phyloP scores from a whole-genome alignment of 2,329 filamentous ascomycete genomes.

The Pochonia chlamydosporia region DNA sequence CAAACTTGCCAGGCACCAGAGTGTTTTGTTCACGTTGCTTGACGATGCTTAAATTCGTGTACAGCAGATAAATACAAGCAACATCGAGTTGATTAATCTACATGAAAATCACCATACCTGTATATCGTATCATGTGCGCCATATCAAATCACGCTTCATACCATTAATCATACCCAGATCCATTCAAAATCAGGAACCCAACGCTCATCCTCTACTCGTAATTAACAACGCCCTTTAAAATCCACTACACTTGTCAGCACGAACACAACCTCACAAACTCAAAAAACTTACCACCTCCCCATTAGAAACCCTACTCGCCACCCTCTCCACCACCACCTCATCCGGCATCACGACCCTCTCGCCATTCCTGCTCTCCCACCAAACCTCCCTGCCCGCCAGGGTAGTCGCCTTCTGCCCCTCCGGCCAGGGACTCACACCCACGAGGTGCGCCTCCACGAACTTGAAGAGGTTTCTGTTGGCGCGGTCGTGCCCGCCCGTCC shows the following conservation, averaged over 20 bases:
- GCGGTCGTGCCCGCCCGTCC: constrained; percentile 65
- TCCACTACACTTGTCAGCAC: constrained; percentile 46
- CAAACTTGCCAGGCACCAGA: no score
- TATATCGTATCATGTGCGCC: no score
- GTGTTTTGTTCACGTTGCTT: no score
- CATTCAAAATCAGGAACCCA: no score
- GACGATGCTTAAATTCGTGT: no score
- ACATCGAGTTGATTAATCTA: no score
- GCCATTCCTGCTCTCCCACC: constrained; percentile 72
- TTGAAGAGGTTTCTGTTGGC: constrained; percentile 69
- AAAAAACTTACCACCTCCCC: constrained; percentile 62
- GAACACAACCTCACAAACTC: background rate
- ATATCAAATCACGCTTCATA: no score
- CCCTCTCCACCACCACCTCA: constrained; percentile 66
- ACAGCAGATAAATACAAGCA: no score
- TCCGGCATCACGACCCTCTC: constrained; percentile 73
- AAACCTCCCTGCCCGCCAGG: constrained; percentile 58
- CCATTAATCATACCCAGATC: no score
- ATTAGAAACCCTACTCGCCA: constrained; percentile 74
- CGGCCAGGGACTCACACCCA: constrained; percentile 70
- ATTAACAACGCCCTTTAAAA: constrained; percentile 50
- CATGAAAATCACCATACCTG: no score
- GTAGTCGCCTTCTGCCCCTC: constrained; percentile 62
- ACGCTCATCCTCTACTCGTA: constrained; percentile 23
- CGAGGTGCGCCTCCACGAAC: constrained; percentile 83